phyloP scores from a whole-genome alignment of 345 rosid genomes.

The Rhodomyrtus tomentosa region DNA sequence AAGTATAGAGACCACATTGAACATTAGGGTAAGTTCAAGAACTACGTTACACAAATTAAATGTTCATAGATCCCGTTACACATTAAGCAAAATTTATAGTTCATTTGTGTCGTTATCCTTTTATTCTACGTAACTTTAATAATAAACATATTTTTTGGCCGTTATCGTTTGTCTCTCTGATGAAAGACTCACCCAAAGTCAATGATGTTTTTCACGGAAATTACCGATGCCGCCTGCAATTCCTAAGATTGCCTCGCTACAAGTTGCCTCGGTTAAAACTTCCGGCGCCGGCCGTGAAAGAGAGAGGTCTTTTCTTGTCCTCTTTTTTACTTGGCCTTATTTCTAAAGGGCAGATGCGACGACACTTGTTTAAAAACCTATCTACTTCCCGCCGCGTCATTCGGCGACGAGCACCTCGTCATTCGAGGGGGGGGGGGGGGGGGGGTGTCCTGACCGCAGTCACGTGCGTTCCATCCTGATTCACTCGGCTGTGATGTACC shows the following conservation, averaged over 20 bases:
- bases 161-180: background rate
- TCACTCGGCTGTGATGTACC: fast-evolving
- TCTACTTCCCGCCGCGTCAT: background rate
- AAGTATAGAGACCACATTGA: fast-evolving
- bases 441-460: no score
- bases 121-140: background rate
- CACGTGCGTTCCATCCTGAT: background rate
- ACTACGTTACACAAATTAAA: no score
- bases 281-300: background rate
- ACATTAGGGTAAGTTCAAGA: no score
- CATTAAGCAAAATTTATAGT: no score
- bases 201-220: background rate
- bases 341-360: background rate
- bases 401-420: no score
- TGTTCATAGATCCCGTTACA: no score
- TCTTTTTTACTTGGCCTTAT: background rate
- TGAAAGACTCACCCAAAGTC: background rate
- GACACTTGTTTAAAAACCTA: no score
- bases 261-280: background rate
- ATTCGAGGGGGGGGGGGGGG: no score
- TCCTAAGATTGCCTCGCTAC: background rate
- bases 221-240: background rate
- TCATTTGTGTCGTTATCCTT: background rate
- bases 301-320: background rate
- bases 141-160: no score